Evolutionary conservation across 129 eudicot species (phyloP), one percentile per base, ranked within the genome.

Genomic region (Gnaphalium uliginosum): DNA sequence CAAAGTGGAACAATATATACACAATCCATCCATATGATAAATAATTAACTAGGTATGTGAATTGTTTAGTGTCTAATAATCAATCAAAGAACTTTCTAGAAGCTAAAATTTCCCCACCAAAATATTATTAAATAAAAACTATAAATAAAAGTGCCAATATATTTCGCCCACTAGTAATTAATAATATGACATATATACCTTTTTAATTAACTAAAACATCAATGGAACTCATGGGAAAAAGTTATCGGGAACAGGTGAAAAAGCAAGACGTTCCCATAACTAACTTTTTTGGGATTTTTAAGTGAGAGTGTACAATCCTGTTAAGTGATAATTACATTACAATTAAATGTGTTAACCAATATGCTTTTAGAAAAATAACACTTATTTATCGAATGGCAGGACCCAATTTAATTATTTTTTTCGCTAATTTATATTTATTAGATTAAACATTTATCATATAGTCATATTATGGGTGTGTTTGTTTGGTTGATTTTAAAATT

Each of bases 21-120:
- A 57, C 68, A 18, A 51, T 51, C 19, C 41, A 32, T 33, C 46
- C 33, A 77, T 59, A 78, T 29, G 35, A 78, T 77, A 37, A 57
- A 61, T 22, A 61, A 24, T 43, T 56, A 21, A 50, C 53, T 46
- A 48, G 29, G 53, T 43, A 7, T 37, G 59, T 25, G 65, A 75
- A 30, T 63, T 75, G 35, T 50, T 43, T 39, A 57, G 76, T 46
- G 27, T 60, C 61, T 62, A 69, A 70, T 78, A 26, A 78, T 78
- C 41, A 69, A 60, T 71, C 69, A 69, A n/a, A 69, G 22, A 78
- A 46, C 76, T 78, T 78, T 78, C 37, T 37, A 69, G 60, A 78
- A 78, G 81, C 64, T 39, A 58, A 77, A 60, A 10, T 68, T n/a
- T 60, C 8, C 51, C 69, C 74, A 74, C 51, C 43, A 46, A 58